Conservation (phyloP, 148 eudicot species). For the Chenopodium berlandieri region DNA sequence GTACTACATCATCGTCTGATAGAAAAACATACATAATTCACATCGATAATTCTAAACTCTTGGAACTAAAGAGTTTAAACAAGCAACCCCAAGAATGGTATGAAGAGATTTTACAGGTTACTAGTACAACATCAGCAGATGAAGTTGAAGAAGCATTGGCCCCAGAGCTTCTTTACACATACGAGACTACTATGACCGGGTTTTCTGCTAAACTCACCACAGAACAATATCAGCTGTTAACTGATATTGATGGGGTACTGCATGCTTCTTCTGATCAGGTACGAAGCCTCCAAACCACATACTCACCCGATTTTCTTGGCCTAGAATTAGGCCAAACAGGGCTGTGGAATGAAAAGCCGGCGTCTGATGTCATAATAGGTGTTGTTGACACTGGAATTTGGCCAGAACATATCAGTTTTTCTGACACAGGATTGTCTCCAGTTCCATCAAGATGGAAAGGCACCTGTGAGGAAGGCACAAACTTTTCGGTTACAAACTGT, state of each 20-base stretch:
- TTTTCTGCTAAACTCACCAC: slow-evolving; percentile 52
- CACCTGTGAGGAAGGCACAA: slow-evolving; percentile 47
- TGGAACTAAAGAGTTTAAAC: slow-evolving; percentile 23
- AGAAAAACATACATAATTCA: slow-evolving; percentile 51
- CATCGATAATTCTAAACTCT: slow-evolving; percentile 47
- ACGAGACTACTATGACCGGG: slow-evolving; percentile 51
- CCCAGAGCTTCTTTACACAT: slow-evolving; percentile 54
- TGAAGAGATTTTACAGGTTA: slow-evolving; percentile 31
- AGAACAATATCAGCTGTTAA: slow-evolving; percentile 32
- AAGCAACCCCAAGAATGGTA: slow-evolving; percentile 36
- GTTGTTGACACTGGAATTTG: slow-evolving; percentile 68
- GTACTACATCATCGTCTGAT: slow-evolving; percentile 28
- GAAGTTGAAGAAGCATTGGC: slow-evolving; percentile 23
- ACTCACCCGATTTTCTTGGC: slow-evolving; percentile 58
- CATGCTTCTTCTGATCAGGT: slow-evolving; percentile 44
- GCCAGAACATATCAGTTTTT: slow-evolving; percentile 67
- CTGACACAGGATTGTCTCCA: slow-evolving; percentile 36
- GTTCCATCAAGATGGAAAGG: slow-evolving; percentile 66
- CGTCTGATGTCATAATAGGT: slow-evolving; percentile 54
- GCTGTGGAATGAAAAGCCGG: slow-evolving; percentile 44
- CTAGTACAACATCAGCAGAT: slow-evolving; percentile 11
- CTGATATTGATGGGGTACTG: slow-evolving; percentile 40
- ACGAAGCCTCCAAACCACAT: slow-evolving; percentile 51
- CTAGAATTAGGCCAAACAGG: slow-evolving; percentile 40
- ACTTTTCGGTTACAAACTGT: slow-evolving; percentile 49